Percentiles rank a stretch among this genome's conserved stretches.
These are phyloP conservation scores for Schwanniomyces sp. DNA, from an alignment of 805 yeast genomes.

Conservation along the genomic window DNA sequence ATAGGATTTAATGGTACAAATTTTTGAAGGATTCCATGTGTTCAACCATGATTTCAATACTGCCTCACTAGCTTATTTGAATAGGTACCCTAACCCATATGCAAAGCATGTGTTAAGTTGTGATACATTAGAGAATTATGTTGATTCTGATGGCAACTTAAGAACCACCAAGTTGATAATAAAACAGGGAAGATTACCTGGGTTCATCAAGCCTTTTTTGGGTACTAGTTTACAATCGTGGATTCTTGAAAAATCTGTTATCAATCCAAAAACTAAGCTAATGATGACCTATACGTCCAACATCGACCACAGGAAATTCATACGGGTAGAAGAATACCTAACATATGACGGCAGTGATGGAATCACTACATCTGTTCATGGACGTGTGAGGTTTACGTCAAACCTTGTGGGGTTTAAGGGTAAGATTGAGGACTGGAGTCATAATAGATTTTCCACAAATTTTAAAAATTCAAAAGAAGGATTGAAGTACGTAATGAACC, in stretches of 20 bases:
- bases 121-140: slow-evolving; percentile 65
- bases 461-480: slow-evolving; percentile 68
- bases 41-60: slow-evolving; percentile 60
- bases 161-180: slow-evolving; percentile 71
- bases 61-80: slow-evolving; percentile 72
- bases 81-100: slow-evolving; percentile 67
- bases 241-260: slow-evolving; percentile 76
- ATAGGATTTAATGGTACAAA: slow-evolving; percentile 31
- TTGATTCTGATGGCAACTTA: slow-evolving; percentile 64
- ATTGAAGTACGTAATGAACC: slow-evolving; percentile 74
- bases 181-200: slow-evolving; percentile 79
- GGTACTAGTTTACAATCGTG: slow-evolving; percentile 62
- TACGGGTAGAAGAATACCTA: slow-evolving; percentile 77
- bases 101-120: slow-evolving; percentile 81
- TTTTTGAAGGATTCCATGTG: slow-evolving; percentile 28
- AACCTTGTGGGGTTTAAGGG: slow-evolving; percentile 68
- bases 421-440: slow-evolving; percentile 82
- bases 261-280: slow-evolving; percentile 57
- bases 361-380: slow-evolving; percentile 46
- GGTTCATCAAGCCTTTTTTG: slow-evolving; percentile 72
- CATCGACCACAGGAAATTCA: slow-evolving; percentile 76
- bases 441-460: slow-evolving; percentile 65
- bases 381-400: slow-evolving; percentile 68
- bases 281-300: slow-evolving; percentile 76
- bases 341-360: slow-evolving; percentile 40